Evolutionary conservation across 176 grass and related monocot species (phyloP), one percentile per base, ranked within the genome.

Genomic region (Avena atlantica): DNA sequence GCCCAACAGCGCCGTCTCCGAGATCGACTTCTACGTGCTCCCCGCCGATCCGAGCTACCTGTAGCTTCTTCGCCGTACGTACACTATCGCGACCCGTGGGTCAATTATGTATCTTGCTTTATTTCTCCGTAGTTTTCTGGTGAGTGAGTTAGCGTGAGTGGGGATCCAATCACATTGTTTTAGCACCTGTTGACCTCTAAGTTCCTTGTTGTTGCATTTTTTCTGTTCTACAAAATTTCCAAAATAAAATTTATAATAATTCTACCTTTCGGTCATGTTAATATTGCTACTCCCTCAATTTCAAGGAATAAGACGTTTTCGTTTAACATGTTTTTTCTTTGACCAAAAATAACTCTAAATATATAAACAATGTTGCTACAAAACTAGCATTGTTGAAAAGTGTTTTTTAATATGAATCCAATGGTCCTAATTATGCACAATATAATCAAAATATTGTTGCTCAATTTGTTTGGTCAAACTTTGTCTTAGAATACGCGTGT

Each of bases 11-110:
- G 70, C 40, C 55, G 40, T 84, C 40, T 48, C 53, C 56, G 15
- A 84, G 70, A 0, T 76, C 42, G 56, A 84, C 15, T 13, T 84
- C 45, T 84, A 50, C 56, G 24, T 84, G 23, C 56, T 71, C 66
- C 13, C 53, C 7, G 29, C 3, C 48, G 48, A 76, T 3, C 8
- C 0, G 3, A 25, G 47, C 14, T 76, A 76, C 73, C 48, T 76
- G 14, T 76, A 75, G 16, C 47, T 51, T 74, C 47, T 44, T 42
- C n/a, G 36, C 7, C 9, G 42, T 21, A 2, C 3, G 42, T 21
- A 1, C 42, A 42, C 6, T 73, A 13, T 73, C 11, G 24, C 42
- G 11, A 64, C 61, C 60, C 6, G 61, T 64, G 31, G 31, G 31
- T 34, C 31, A 34, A 34, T 34, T 34, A 34, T 34, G 31, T 61